Percentiles rank a stretch among this genome's conserved stretches.
Evolutionary conservation across 1,284 basidiomycete species (phyloP).

Genomic region (Papiliotrema fonsecae): DNA sequence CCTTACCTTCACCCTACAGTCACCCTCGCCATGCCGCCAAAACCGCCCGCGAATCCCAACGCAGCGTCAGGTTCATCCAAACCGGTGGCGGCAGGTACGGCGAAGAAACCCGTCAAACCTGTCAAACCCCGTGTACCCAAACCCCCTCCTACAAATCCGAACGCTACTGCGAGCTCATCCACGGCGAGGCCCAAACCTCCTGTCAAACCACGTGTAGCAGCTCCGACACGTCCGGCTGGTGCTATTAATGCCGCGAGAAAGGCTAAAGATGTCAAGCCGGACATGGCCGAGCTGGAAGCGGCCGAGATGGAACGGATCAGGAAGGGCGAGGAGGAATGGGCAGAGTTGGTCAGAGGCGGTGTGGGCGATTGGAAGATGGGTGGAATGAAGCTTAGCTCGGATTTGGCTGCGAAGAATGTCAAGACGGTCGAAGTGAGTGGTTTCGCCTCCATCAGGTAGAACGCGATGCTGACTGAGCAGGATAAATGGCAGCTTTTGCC

Average conservation of each 20-base stretch:
- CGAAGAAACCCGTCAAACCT: neutral
- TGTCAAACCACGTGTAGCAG: no score
- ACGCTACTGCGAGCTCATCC: neutral
- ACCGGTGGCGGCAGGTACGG: neutral
- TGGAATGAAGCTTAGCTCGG: conserved; percentile 7
- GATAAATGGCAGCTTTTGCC: conserved; percentile 97
- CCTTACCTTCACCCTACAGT: neutral
- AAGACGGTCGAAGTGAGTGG: conserved; percentile 52
- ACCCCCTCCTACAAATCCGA: neutral
- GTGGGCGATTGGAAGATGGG: conserved; percentile 25
- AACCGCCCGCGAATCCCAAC: neutral
- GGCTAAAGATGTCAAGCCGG: neutral
- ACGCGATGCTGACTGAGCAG: conserved; percentile 50
- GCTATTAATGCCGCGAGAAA: neutral
- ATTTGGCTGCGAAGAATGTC: conserved; percentile 49
- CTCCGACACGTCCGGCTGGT: no score
- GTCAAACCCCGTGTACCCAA: no score
- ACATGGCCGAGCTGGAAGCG: neutral
- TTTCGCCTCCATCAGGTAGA: neutral
- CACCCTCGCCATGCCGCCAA: neutral
- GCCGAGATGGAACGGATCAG: neutral
- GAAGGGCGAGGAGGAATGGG: conserved; percentile 40
- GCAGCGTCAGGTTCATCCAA: no score
- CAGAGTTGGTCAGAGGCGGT: conserved; percentile 40
- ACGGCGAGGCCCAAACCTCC: neutral